Evolutionary conservation across 2,329 filamentous ascomycete genomes (phyloP).

Genomic region (Aspergillus texensis): DNA sequence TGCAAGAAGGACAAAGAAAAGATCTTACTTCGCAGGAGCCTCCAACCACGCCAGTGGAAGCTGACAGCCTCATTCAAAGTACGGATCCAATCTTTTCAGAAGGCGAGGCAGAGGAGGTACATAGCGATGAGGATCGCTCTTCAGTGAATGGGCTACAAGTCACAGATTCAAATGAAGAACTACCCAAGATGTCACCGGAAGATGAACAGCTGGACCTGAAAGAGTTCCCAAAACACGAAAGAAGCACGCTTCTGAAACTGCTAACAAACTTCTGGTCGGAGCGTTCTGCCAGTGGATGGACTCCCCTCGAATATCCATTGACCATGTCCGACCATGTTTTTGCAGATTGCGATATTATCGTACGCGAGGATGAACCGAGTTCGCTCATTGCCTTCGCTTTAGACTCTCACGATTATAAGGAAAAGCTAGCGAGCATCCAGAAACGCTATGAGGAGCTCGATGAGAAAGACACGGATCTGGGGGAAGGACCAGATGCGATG

Average conservation of each 20-base stretch:
- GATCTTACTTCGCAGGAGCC: conserved; percentile 37
- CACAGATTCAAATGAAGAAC: conserved; percentile 57
- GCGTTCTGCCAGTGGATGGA: conserved; percentile 92
- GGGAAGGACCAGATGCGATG: conserved; percentile 43
- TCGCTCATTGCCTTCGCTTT: conserved; percentile 93
- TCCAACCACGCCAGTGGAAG: conserved; percentile 45
- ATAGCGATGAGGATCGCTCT: conserved; percentile 73
- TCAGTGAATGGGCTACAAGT: conserved; percentile 69
- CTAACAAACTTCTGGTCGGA: conserved; percentile 98
- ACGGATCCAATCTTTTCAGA: conserved; percentile 61
- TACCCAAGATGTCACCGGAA: conserved; percentile 54
- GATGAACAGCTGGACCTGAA: conserved; percentile 61
- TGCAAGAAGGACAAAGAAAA: conserved; percentile 31
- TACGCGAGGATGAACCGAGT: conserved; percentile 95
- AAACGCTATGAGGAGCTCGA: conserved; percentile 36
- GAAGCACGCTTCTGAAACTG: conserved; percentile 91
- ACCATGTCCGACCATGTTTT: conserved; percentile 90
- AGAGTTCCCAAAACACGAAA: conserved; percentile 89
- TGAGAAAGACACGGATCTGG: conserved; percentile 24
- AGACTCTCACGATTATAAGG: conserved; percentile 82
- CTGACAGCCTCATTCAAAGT: conserved; percentile 43
- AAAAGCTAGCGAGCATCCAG: conserved; percentile 66
- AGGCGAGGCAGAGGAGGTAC: conserved; percentile 68
- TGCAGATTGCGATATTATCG: conserved; percentile 93
- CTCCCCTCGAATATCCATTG: conserved; percentile 87